phyloP scores from a whole-genome alignment of 1,284 basidiomycete species.

The Ustilago curta region DNA sequence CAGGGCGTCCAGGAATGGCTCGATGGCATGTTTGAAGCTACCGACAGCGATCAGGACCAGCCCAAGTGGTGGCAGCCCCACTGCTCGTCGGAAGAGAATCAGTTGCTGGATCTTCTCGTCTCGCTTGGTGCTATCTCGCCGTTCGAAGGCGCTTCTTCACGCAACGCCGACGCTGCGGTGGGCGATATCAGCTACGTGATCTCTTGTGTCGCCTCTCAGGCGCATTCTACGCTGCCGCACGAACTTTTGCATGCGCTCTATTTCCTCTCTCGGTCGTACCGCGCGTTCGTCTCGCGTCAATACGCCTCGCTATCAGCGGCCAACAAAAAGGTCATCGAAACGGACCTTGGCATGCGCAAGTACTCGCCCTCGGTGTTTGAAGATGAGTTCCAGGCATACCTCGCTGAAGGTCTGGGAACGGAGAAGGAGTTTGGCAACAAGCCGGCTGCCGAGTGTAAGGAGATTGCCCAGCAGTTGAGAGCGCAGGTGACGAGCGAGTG shows the following conservation, averaged over 20 bases:
- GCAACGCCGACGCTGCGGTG: slow-evolving; percentile 7
- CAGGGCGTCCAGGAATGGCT: slow-evolving; percentile 56
- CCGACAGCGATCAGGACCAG: slow-evolving; percentile 7
- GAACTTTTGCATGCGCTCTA: slow-evolving; percentile 65
- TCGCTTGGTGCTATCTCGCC: slow-evolving; percentile 24
- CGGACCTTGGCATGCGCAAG: slow-evolving; percentile 58
- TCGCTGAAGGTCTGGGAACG: slow-evolving; percentile 53
- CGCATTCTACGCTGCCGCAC: slow-evolving; percentile 56
- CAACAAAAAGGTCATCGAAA: slow-evolving; percentile 52
- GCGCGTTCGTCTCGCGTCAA: slow-evolving; percentile 28
- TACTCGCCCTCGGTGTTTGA: slow-evolving; percentile 56
- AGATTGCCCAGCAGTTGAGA: slow-evolving; percentile 33
- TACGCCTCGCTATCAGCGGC: slow-evolving; percentile 44
- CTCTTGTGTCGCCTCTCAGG: slow-evolving; percentile 50
- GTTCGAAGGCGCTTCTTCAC: slow-evolving; percentile 25
- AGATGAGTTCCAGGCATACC: slow-evolving; percentile 66
- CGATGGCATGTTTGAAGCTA: slow-evolving; percentile 47
- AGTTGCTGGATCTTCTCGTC: slow-evolving; percentile 48
- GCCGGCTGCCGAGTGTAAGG: slow-evolving; percentile 46
- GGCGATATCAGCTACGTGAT: slow-evolving; percentile 53
- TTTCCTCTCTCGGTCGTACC: slow-evolving; percentile 57
- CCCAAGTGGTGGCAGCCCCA: slow-evolving; percentile 48
- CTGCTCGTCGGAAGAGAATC: slow-evolving; percentile 54
- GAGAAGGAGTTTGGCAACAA: slow-evolving; percentile 60
- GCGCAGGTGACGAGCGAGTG: slow-evolving; percentile 32